These are phyloP conservation scores for Penicillium vulpinum DNA, from an alignment of 2,329 filamentous ascomycete species.

Conservation along the genomic window DNA sequence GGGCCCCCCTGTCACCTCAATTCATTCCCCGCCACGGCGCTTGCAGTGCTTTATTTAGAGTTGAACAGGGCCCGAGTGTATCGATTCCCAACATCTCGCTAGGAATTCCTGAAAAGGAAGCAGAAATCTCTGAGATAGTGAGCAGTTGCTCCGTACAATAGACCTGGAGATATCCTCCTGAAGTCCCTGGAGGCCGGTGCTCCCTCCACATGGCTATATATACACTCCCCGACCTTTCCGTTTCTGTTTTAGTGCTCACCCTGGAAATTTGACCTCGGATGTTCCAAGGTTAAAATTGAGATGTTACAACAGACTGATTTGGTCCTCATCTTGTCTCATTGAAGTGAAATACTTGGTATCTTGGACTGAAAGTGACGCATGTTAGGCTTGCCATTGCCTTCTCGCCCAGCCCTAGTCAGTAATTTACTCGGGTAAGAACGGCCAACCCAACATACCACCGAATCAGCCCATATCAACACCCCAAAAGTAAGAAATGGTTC, in stretches of 20 bases:
- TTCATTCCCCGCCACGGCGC: conserved; percentile 24
- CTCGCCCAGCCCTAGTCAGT: not conserved
- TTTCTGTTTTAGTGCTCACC: not conserved
- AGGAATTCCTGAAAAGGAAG: not conserved
- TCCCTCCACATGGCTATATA: not conserved
- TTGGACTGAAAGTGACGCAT: not conserved
- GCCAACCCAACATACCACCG: not conserved
- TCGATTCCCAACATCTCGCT: not conserved
- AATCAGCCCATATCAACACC: not conserved
- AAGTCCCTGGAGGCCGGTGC: not conserved
- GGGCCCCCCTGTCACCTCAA: not conserved
- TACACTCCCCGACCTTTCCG: not conserved
- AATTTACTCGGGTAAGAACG: not conserved
- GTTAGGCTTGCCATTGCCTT: not conserved
- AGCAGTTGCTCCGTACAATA: not conserved
- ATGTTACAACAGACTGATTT: not conserved
- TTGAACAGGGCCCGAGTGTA: conserved; percentile 4
- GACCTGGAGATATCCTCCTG: not conserved
- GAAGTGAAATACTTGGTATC: not conserved
- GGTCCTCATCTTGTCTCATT: not conserved
- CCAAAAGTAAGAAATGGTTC: not conserved
- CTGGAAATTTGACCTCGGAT: not conserved
- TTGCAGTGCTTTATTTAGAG: conserved; percentile 23
- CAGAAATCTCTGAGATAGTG: not conserved
- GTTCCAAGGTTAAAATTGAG: not conserved